Percentiles rank a stretch among this genome's conserved stretches.
Evolutionary conservation across 352 stramenopile species (phyloP).

Genomic region (Achlya hypogyna): DNA sequence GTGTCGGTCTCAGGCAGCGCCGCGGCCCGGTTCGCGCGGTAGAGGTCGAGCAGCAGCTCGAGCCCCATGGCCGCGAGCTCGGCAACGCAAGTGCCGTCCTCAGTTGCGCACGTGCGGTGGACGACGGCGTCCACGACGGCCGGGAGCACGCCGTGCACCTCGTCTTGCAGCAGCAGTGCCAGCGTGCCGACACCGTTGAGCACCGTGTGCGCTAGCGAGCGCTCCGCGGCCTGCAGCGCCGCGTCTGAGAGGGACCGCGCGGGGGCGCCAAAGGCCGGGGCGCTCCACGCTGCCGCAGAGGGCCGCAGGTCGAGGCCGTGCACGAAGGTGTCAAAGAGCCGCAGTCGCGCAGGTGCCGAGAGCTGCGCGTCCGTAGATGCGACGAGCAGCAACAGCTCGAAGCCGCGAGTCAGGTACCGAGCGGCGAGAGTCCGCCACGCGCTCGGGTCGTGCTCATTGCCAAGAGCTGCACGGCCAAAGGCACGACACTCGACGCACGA

Average conservation of each 20-base stretch:
- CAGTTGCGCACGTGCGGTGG: constrained; percentile 23
- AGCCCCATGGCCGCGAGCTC: constrained; percentile 56
- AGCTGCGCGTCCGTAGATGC: constrained; percentile 51
- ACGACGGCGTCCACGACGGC: background rate
- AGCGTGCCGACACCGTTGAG: constrained; percentile 51
- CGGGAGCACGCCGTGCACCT: constrained; percentile 21
- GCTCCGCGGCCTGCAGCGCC: constrained; percentile 50
- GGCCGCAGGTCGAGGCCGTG: constrained; percentile 4
- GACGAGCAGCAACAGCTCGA: constrained; percentile 60
- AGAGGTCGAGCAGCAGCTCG: constrained; percentile 53
- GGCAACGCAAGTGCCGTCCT: constrained; percentile 49
- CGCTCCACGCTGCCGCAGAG: background rate
- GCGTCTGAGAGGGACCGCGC: background rate
- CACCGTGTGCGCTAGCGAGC: constrained; percentile 43
- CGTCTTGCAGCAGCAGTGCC: constrained; percentile 33
- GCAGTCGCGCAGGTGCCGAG: constrained; percentile 25
- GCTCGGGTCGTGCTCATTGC: constrained; percentile 35
- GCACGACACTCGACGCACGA: constrained; percentile 75
- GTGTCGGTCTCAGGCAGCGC: background rate
- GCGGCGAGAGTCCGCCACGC: background rate
- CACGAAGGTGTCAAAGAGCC: constrained; percentile 14
- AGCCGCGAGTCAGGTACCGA: constrained; percentile 54
- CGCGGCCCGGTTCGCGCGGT: constrained; percentile 2
- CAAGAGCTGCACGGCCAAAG: constrained; percentile 66
- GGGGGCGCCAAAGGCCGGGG: too few relatives aligned